Evolutionary conservation across 352 stramenopile species (phyloP).

Genomic region (Lagenidium sp.): DNA sequence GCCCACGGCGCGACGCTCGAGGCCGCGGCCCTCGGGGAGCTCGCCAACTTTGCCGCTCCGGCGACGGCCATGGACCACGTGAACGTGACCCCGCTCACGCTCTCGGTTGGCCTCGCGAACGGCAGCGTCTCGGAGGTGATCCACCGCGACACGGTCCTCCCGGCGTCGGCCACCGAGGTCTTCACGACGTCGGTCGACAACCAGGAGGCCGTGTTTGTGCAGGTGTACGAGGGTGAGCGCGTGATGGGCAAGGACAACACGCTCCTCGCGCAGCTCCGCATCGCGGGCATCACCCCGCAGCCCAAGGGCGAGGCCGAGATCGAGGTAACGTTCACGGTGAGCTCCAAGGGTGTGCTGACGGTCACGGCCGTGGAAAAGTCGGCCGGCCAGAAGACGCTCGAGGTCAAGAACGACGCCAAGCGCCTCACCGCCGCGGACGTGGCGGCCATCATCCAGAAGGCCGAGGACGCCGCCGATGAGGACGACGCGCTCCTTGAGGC

Average conservation of each 20-base stretch:
- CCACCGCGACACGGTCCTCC: constrained; percentile 86
- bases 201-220: constrained; percentile 86
- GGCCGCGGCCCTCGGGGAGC: constrained; percentile 52
- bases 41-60: constrained; percentile 58
- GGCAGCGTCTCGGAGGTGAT: constrained; percentile 91
- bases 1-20: constrained; percentile 86
- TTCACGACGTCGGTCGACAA: constrained; percentile 91
- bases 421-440: constrained; percentile 61
- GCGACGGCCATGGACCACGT: constrained; percentile 68
- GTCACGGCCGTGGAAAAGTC: constrained; percentile 85
- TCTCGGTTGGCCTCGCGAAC: constrained; percentile 89
- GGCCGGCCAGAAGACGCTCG: constrained; percentile 63
- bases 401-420: constrained; percentile 64
- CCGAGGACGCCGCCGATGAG: constrained; percentile 75
- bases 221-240: constrained; percentile 95
- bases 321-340: constrained; percentile 90
- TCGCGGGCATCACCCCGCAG: constrained; percentile 84
- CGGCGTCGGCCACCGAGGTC: constrained; percentile 63
- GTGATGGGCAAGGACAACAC: constrained; percentile 97
- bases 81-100: constrained; percentile 89
- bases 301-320: constrained; percentile 90
- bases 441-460: constrained; percentile 72
- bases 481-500: constrained; percentile 68
- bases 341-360: constrained; percentile 91
- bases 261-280: constrained; percentile 84